These are phyloP conservation scores for Irpex sp. DNA, from an alignment of 1,284 basidiomycete species.

Conservation along the genomic window DNA sequence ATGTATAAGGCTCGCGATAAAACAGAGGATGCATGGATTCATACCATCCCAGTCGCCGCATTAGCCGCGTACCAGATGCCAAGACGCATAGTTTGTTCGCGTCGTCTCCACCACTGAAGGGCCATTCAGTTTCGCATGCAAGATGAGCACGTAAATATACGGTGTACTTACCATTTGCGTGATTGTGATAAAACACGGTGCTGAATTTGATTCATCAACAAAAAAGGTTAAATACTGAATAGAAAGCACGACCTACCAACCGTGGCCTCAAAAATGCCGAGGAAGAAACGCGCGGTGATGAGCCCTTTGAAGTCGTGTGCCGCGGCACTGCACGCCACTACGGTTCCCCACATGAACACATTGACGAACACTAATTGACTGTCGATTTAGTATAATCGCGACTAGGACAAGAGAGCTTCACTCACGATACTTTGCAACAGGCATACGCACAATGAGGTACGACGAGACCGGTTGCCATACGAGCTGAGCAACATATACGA, in stretches of 20 bases:
- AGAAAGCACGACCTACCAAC: constrained; percentile 26
- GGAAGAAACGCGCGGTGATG: constrained; percentile 34
- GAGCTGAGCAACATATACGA: constrained; percentile 41
- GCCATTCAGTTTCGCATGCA: background rate
- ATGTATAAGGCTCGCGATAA: background rate
- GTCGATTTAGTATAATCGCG: background rate
- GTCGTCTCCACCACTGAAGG: constrained; percentile 36
- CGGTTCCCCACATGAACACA: constrained; percentile 37
- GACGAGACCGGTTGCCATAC: constrained; percentile 41
- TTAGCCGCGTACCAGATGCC: constrained; percentile 39
- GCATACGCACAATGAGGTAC: constrained; percentile 36
- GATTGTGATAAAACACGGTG: constrained; percentile 38
- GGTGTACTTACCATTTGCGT: constrained; percentile 32
- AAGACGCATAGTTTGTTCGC: constrained; percentile 39
- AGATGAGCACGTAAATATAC: background rate
- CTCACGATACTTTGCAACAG: constrained; percentile 36
- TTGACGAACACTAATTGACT: constrained; percentile 29
- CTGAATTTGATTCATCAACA: constrained; percentile 12
- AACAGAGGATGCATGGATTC: background rate
- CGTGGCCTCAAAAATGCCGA: constrained; percentile 40
- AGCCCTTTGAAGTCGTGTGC: constrained; percentile 36
- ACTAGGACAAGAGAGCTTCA: background rate
- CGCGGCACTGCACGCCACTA: constrained; percentile 31
- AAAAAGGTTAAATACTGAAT: background rate
- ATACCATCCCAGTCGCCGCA: constrained; percentile 32